Evolutionary conservation across 306 rosid genomes (phyloP).

Genomic region (Castanea crenata): DNA sequence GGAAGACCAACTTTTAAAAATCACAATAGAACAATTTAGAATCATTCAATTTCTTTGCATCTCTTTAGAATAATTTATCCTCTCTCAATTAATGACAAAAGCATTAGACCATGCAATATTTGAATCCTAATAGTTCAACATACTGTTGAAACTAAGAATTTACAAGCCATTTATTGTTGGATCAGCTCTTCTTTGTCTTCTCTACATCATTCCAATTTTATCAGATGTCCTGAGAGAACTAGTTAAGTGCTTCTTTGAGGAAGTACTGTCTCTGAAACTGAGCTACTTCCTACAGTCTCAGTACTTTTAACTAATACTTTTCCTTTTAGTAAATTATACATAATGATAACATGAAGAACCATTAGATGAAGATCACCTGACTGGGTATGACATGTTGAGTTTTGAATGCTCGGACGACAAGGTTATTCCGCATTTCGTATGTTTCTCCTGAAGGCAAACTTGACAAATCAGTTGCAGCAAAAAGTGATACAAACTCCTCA

Average conservation of each 20-base stretch:
- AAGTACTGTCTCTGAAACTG: not conserved
- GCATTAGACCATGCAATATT: not conserved
- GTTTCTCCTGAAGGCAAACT: conserved; percentile 77
- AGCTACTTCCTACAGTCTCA: not conserved
- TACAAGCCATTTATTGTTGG: conserved; percentile 1
- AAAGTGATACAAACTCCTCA: conserved; percentile 1
- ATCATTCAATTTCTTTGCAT: not conserved
- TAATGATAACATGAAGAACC: not conserved
- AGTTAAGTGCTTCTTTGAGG: not conserved
- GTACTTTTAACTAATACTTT: not conserved
- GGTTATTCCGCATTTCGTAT: conserved; percentile 82
- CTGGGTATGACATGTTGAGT: conserved; percentile 92
- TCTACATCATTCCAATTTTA: too few species aligned
- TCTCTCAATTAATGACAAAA: not conserved
- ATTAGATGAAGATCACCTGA: conserved; percentile 54
- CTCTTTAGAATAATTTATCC: not conserved
- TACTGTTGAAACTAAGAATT: not conserved
- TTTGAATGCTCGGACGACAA: conserved; percentile 90
- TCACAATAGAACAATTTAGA: not conserved
- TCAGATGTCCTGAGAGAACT: too few species aligned
- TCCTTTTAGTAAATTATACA: not conserved
- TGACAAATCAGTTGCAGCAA: conserved; percentile 16
- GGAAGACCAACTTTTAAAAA: not conserved
- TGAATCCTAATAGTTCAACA: not conserved
- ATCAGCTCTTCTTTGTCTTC: not conserved